These are phyloP conservation scores for Melastoma candidum DNA, from an alignment of 441 rosid genomes.

Conservation along the genomic window DNA sequence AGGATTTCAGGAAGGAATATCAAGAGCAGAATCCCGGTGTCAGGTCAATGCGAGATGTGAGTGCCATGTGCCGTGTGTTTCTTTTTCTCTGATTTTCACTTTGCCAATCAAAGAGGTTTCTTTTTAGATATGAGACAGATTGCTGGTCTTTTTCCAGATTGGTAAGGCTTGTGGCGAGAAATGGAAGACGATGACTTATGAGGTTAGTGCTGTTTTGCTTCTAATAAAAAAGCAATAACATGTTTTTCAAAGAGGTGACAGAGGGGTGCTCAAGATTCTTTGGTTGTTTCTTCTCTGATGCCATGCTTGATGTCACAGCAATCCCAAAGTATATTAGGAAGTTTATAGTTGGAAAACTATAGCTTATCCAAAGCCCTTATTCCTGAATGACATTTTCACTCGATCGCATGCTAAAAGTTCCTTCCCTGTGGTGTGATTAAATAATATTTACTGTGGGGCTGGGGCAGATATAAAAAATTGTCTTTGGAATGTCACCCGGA, in stretches of 20 bases:
- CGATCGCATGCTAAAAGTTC: no score
- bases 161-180: conserved; percentile 97
- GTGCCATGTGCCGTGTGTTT: conserved; percentile 9
- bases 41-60: conserved; percentile 88
- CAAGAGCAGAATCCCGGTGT: conserved; percentile 81
- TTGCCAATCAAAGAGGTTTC: conserved; percentile 1
- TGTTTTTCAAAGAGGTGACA: neutral
- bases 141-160: conserved; percentile 32
- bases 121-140: conserved; percentile 8
- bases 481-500: neutral
- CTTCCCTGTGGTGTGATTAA: neutral
- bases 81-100: conserved; percentile 3
- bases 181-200: conserved; percentile 86
- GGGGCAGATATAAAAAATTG: neutral
- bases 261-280: neutral
- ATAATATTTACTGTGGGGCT: neutral
- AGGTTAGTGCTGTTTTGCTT: conserved; percentile 33
- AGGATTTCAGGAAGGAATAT: conserved; percentile 79
- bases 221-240: neutral
- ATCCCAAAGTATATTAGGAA: no score
- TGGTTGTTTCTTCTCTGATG: neutral
- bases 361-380: no score
- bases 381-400: no score
- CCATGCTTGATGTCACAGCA: no score
- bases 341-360: no score